Base-by-base conservation (phyloP, 2,329 filamentous ascomycete species). In the Podosphaera xanthii region DNA sequence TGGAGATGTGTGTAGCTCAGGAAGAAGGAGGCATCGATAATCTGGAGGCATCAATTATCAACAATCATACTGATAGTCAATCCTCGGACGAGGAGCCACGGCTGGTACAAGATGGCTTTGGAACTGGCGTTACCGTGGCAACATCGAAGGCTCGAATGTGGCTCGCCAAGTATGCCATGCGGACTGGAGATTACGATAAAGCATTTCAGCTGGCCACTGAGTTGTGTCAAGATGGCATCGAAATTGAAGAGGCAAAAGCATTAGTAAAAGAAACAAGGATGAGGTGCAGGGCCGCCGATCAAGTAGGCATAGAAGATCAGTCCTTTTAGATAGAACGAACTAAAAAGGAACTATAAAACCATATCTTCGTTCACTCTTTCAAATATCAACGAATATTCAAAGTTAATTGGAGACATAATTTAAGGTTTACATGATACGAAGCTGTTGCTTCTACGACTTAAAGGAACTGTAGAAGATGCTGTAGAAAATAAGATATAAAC, bases 221-320 rank as follows among this genome's bases (percentile, higher is more conserved):
- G 71, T 74, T 98, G 53, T 96, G 90, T 69, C 88, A 96, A 71
- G 92, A 98, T 71, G 92, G 92, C 0, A 83, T 94, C 34, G 92
- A 97, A 71, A 88, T 97, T 1, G 92, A 98, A 69, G 92, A 98
- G 71, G 92, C 92, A 35, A 97, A 97, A 72, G 88, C 89, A 2
- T 74, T 97, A 65, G 86, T 95, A 62, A 79, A 88, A 62, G 91
- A 97, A 70, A 83, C 94, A 10, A 78, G 90, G 64, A 85, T 85
- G 3, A 79, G 86, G 64, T 77, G 89, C 49, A 68, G 67, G 52
- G 71, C 59, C 53, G 61, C 58, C 44, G 62, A 50, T 7, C 53
- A 50, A 31, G 53, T 14, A 38, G 57, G 40, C 40, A 44, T 44
- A 14, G 40, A 44, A 44, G 40, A 44, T 44, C 40, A 44, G 36